Percentiles rank a stretch among this genome's conserved stretches.
phyloP scores from a whole-genome alignment of 768 basidiomycete species.

The Suillus cothurnatus region DNA sequence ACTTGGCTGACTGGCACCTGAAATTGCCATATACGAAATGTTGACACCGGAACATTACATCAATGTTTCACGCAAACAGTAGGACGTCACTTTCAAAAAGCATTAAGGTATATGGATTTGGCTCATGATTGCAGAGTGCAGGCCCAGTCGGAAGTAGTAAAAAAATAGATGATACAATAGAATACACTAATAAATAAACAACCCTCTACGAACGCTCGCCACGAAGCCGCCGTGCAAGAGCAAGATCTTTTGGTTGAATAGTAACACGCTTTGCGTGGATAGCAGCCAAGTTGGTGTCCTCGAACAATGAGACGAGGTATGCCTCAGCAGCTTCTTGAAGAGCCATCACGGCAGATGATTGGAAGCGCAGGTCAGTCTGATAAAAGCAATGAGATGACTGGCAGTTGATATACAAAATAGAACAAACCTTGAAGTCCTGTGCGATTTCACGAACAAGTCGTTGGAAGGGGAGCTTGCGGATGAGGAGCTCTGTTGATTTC shows the following conservation, averaged over 20 bases:
- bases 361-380: slow-evolving; percentile 83
- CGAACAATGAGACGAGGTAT: slow-evolving; percentile 76
- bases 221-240: slow-evolving; percentile 75
- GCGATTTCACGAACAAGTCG: slow-evolving; percentile 89
- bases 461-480: slow-evolving; percentile 90
- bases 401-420: slow-evolving; percentile 3
- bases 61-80: too few species aligned
- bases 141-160: slow-evolving; percentile 1
- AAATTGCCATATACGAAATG: too few species aligned
- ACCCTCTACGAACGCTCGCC: slow-evolving; percentile 68
- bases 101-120: neutral
- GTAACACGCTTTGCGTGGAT: slow-evolving; percentile 87
- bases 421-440: slow-evolving; percentile 82
- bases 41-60: too few species aligned
- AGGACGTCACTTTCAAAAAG: too few species aligned
- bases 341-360: slow-evolving; percentile 87
- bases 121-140: neutral
- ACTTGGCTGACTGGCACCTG: neutral
- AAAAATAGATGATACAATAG: slow-evolving; percentile 25
- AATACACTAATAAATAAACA: slow-evolving; percentile 16
- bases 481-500: slow-evolving; percentile 84
- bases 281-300: slow-evolving; percentile 82
- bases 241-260: slow-evolving; percentile 85
- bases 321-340: slow-evolving; percentile 87
- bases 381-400: slow-evolving; percentile 9